Evolutionary conservation across 2,329 filamentous ascomycete genomes (phyloP), one percentile per base, ranked within the genome.

Genomic region (Tolypocladium amazonense): DNA sequence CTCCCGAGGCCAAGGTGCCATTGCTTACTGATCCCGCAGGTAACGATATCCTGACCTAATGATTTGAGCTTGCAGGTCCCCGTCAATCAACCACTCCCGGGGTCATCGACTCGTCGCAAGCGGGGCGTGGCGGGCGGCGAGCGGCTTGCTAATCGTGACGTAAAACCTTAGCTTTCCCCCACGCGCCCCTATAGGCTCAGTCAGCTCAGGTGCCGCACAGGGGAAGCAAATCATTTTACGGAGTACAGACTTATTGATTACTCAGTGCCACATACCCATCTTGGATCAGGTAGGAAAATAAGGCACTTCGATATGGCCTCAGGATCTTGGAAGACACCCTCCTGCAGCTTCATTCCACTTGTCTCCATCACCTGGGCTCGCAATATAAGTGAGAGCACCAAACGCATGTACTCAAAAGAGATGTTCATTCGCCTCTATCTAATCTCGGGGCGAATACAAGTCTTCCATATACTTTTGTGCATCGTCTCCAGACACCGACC

Each of bases 121-220:
- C 25, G 37, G 55, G 55, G 53, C 15, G 23, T 20, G 35, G 57
- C 43, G 9, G 43, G 43, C 23, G 45, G 47, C 27, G 23, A 2
- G 53, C 39, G 38, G 64, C 69, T 72, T 72, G 67, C 66, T 64
- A 68, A 73, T 70, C 56, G 68, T 73, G 70, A 73, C 69, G 69
- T 73, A 73, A 72, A 65, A 56, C n/a, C 7, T 12, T 12, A 35
- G 50, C 27, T 18, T 38, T 37, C 5, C 12, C 23, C 12, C 20
- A 15, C 15, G 20, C 30, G 30, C 30, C 45, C 43, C 45, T 6
- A 27, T 18, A 50, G 45, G 45, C 45, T 50, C 25, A 18, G 45
- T 50, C 25, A 18, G 45, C 23, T 27, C n/a, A 23, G 20, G 20
- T 39, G 38, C 15, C 41, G 2, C 23, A 27, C 23, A 12, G 11